These are phyloP conservation scores for Tranzscheliella williamsii DNA, from an alignment of 1,284 basidiomycete species.

Conservation along the genomic window DNA sequence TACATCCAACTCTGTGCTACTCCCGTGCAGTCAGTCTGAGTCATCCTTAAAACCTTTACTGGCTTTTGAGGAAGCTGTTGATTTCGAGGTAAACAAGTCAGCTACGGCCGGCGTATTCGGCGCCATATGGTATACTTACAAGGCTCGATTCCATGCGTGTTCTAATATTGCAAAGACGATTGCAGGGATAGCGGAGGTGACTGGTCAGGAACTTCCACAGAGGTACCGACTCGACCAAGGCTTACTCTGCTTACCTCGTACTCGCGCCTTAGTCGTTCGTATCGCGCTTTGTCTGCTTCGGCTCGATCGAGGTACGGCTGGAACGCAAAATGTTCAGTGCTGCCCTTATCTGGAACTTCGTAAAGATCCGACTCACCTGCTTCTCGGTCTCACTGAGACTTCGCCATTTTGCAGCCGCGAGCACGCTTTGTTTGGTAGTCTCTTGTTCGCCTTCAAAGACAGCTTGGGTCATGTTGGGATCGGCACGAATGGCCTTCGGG, in stretches of 20 bases:
- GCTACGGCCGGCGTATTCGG: too few species aligned
- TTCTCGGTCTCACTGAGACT: constrained; percentile 87
- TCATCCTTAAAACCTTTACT: neutral
- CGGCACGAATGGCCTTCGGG: constrained; percentile 48
- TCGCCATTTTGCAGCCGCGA: constrained; percentile 89
- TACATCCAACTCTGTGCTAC: too few species aligned
- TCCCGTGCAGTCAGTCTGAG: constrained; percentile 1
- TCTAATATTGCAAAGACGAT: too few species aligned
- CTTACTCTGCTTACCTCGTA: constrained; percentile 48
- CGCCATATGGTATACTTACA: too few species aligned
- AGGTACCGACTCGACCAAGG: constrained; percentile 16
- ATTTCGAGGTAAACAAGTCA: too few species aligned
- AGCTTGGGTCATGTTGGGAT: constrained; percentile 63
- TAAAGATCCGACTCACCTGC: too few species aligned
- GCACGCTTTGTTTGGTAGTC: constrained; percentile 90
- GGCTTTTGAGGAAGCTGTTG: neutral
- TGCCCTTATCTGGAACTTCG: too few species aligned
- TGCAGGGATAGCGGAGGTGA: too few species aligned
- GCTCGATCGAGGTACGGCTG: constrained; percentile 54
- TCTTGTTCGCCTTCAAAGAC: constrained; percentile 91
- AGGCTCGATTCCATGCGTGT: constrained; percentile 6
- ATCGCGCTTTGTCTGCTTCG: constrained; percentile 53
- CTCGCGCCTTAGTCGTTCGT: constrained; percentile 49
- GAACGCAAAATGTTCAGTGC: too few species aligned
- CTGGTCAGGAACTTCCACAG: neutral